phyloP scores from a whole-genome alignment of 495 filamentous ascomycete genomes.

The Parathielavia appendiculata region DNA sequence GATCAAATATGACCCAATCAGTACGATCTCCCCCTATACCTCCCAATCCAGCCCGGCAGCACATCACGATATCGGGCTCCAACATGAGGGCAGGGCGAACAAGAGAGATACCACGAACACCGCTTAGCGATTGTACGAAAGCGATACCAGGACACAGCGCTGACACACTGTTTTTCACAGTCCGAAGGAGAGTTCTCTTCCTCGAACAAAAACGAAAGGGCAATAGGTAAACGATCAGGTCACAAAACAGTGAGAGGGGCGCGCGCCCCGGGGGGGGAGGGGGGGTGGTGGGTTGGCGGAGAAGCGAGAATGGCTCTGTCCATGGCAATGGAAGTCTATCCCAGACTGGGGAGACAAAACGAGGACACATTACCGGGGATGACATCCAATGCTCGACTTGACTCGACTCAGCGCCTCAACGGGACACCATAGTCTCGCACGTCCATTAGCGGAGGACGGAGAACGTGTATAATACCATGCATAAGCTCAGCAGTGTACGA shows the following conservation, averaged over 20 bases:
- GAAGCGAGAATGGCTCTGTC: background rate
- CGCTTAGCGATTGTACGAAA: background rate
- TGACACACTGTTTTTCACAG: constrained; percentile 34
- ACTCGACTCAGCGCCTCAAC: background rate
- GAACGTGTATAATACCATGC: constrained; percentile 20
- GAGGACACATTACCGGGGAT: background rate
- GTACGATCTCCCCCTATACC: constrained; percentile 48
- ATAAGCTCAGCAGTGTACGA: constrained; percentile 17
- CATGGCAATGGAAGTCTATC: background rate
- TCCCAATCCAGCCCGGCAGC: background rate
- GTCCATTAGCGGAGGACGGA: background rate
- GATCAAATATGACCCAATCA: constrained; percentile 98
- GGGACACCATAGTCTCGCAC: background rate
- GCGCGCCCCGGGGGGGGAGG: no score
- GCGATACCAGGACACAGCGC: background rate
- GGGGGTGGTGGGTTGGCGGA: no score
- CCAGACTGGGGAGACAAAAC: background rate
- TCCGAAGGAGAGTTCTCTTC: constrained; percentile 87
- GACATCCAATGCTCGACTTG: background rate
- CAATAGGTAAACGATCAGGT: constrained; percentile 10
- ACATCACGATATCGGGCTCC: no score
- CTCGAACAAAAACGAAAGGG: constrained; percentile 73
- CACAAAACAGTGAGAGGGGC: background rate
- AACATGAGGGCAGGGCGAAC: background rate
- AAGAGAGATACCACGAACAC: background rate